Percentiles rank a stretch among this genome's conserved stretches.
These are phyloP conservation scores for Metrosideros polymorpha DNA, from an alignment of 441 rosid species.

Conservation along the genomic window DNA sequence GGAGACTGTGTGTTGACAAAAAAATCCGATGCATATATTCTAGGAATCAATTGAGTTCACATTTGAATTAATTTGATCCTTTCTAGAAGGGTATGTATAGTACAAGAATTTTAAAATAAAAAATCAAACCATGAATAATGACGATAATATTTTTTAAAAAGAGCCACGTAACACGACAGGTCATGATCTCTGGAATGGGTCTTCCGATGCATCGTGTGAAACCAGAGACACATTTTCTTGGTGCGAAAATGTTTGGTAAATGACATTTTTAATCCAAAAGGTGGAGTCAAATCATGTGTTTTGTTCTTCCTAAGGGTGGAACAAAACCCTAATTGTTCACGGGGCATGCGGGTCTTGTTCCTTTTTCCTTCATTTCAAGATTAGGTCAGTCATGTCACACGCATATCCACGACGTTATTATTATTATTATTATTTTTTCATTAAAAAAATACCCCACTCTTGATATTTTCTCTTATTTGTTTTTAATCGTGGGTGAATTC, in stretches of 20 bases:
- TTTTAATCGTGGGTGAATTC: background rate
- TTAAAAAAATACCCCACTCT: background rate
- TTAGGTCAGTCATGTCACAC: background rate
- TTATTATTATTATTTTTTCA: too few species aligned
- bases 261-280: background rate
- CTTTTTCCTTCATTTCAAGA: background rate
- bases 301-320: background rate
- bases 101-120: background rate
- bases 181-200: background rate
- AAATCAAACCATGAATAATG: background rate
- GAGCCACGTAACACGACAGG: background rate
- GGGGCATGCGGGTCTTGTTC: background rate
- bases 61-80: background rate
- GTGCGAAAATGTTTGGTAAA: background rate
- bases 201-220: background rate
- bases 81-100: background rate
- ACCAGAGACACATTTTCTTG: background rate
- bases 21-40: background rate
- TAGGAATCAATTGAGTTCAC: fast-evolving
- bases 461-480: background rate
- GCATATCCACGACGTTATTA: background rate
- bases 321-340: background rate
- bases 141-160: background rate
- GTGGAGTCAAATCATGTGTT: background rate
- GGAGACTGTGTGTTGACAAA: too few species aligned